Conservation (phyloP, 2,329 filamentous ascomycete genomes). For the Endocalyx cinctus region DNA sequence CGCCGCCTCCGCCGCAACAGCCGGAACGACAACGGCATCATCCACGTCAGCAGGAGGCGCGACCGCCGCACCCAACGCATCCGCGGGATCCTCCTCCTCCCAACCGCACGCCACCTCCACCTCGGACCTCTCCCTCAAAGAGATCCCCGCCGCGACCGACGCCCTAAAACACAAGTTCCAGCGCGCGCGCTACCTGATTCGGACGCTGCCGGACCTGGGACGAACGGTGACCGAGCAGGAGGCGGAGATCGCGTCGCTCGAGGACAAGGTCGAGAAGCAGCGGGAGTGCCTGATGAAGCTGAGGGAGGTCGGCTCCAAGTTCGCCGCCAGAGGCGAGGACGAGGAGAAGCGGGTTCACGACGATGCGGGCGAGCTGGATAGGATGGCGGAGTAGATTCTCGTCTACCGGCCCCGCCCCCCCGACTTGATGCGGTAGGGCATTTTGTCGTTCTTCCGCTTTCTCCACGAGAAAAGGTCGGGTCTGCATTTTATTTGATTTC, state of each 20-base stretch:
- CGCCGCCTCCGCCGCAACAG: slow-evolving; percentile 26
- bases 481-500: no score
- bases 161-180: slow-evolving; percentile 79
- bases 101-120: background rate
- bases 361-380: no score
- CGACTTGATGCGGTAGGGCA: no score
- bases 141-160: slow-evolving; percentile 74
- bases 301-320: slow-evolving; percentile 43
- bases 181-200: slow-evolving; percentile 64
- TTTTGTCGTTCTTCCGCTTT: no score
- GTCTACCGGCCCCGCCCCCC: no score
- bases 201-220: slow-evolving; percentile 64
- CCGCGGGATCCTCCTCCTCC: background rate
- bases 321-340: slow-evolving; percentile 28
- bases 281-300: slow-evolving; percentile 52
- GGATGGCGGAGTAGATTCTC: slow-evolving; percentile 38
- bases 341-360: no score
- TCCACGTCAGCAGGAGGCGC: slow-evolving; percentile 13
- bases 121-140: slow-evolving; percentile 56
- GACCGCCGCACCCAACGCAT: slow-evolving; percentile 21
- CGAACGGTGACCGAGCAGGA: slow-evolving; percentile 65
- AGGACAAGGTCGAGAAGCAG: slow-evolving; percentile 60
- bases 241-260: slow-evolving; percentile 62
- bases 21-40: slow-evolving; percentile 32
- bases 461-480: no score